phyloP scores from a whole-genome alignment of 2,329 filamentous ascomycete genomes.

The Blumeriella jaapii region DNA sequence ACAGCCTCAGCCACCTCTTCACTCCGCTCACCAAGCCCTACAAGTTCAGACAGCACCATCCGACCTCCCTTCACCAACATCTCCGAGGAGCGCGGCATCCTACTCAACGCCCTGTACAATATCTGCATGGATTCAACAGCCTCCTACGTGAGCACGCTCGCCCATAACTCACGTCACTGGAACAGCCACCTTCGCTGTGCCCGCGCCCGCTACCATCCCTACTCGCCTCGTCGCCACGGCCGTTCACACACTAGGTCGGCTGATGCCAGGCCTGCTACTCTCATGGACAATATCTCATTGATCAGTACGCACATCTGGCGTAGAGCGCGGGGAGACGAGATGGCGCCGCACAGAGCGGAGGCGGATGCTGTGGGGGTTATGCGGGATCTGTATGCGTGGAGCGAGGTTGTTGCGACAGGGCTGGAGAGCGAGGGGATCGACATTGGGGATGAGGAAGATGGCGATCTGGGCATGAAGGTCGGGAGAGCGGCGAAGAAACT shows the following conservation, averaged over 20 bases:
- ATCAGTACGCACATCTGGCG: constrained; percentile 18
- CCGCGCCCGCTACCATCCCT: constrained; percentile 8
- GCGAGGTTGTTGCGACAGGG: constrained; percentile 10
- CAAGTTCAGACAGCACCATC: constrained; percentile 5
- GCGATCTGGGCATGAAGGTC: constrained; percentile 1
- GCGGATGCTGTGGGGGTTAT: constrained; percentile 12
- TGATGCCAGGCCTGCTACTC: background rate
- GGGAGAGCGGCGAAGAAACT: constrained; percentile 9
- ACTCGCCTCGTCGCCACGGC: background rate
- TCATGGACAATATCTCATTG: constrained; percentile 19
- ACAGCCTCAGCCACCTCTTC: background rate
- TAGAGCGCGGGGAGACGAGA: constrained; percentile 14
- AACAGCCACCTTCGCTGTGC: background rate
- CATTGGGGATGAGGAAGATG: background rate
- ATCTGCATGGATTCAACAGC: constrained; percentile 15
- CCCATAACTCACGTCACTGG: constrained; percentile 1
- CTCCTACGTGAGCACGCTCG: constrained; percentile 5
- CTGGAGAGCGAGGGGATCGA: constrained; percentile 8
- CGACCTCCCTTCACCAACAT: constrained; percentile 4
- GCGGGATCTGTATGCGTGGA: constrained; percentile 16
- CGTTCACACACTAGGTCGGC: background rate
- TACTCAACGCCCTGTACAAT: constrained; percentile 14
- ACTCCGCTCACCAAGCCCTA: constrained; percentile 6
- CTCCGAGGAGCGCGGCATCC: constrained; percentile 8
- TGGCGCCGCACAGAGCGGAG: constrained; percentile 17